phyloP scores from a whole-genome alignment of 1,284 basidiomycete genomes.

The Termitomyces sp. region DNA sequence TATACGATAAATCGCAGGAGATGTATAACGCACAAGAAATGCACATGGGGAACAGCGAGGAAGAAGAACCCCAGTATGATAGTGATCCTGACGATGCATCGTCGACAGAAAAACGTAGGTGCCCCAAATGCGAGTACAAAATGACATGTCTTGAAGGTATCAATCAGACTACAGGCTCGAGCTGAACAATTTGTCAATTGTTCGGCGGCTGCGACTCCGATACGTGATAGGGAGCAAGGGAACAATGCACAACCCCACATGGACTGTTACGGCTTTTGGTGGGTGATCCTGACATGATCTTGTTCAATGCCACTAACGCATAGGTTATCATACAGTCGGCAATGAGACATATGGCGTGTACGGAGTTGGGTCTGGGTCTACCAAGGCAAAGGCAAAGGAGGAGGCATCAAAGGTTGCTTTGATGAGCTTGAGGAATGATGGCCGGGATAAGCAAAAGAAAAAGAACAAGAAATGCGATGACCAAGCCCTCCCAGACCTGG shows the following conservation, averaged over 20 bases:
- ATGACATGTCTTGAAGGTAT: neutral
- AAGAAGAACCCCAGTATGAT: neutral
- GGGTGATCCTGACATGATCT: neutral
- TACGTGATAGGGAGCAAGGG: conserved; percentile 1
- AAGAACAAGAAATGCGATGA: neutral
- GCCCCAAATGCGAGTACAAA: neutral
- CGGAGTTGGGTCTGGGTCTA: neutral
- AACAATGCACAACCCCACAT: conserved; percentile 1
- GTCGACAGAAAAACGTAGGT: conserved; percentile 1
- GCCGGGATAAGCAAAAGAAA: neutral
- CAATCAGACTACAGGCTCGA: conserved; percentile 8
- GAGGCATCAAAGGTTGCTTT: conserved; percentile 9
- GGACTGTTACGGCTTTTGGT: conserved; percentile 11
- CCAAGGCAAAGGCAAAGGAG: conserved; percentile 11
- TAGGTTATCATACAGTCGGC: neutral
- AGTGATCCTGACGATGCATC: neutral
- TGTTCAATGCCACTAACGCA: neutral
- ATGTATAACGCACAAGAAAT: neutral
- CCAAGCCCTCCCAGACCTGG: neutral
- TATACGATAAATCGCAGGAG: neutral
- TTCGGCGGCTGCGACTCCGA: neutral
- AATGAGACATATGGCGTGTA: conserved; percentile 8
- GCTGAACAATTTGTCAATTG: conserved; percentile 6
- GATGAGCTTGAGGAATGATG: conserved; percentile 1
- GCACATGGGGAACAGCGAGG: neutral